A percentile compares a stretch with the other conserved stretches of the same genome.
phyloP scores from a whole-genome alignment of 2,329 filamentous ascomycete species.

The Neobulgaria alba region DNA sequence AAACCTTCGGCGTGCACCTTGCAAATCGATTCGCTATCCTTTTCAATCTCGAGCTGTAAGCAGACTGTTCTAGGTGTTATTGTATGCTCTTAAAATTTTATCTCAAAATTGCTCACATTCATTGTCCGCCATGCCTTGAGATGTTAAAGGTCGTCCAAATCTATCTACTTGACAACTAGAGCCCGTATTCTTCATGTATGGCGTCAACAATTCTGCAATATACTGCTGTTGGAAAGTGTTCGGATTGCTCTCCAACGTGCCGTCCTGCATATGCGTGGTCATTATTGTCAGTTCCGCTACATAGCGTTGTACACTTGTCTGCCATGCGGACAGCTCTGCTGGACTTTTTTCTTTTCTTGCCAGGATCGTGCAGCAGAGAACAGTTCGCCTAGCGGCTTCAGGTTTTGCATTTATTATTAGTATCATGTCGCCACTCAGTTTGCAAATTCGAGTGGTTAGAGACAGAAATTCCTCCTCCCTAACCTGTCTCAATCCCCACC shows the following conservation, averaged over 20 bases:
- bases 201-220: constrained; percentile 10
- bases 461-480: background rate
- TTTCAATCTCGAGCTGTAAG: no score
- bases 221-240: constrained; percentile 1
- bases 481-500: background rate
- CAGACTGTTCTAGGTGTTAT: no score
- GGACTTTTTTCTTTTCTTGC: background rate
- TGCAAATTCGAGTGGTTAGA: background rate
- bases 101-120: no score
- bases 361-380: background rate
- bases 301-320: background rate
- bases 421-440: background rate
- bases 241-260: no score
- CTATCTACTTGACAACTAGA: no score
- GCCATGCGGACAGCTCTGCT: background rate
- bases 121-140: no score
- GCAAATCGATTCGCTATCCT: no score
- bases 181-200: constrained; percentile 17
- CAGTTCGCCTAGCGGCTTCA: background rate
- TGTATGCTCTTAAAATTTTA: no score
- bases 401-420: background rate
- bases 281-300: background rate
- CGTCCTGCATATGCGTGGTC: background rate
- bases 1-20: no score
- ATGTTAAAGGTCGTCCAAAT: no score